These are phyloP conservation scores for Apiospora hydei DNA, from an alignment of 2,329 filamentous ascomycete species.

Conservation along the genomic window DNA sequence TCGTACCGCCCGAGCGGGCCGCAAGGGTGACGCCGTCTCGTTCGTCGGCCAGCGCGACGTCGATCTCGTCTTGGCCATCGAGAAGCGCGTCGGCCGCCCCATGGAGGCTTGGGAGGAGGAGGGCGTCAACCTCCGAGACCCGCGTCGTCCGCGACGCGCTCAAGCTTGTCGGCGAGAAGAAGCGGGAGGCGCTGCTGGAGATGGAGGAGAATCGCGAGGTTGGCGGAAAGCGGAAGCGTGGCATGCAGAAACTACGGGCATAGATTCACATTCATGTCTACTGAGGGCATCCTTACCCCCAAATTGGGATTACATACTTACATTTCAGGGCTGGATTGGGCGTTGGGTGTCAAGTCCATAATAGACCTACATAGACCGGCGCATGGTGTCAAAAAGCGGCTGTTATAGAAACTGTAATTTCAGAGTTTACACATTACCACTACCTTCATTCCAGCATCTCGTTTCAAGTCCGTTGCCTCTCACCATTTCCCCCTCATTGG, in stretches of 20 bases:
- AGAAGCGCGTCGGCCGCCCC: constrained; percentile 78
- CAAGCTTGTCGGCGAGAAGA: constrained; percentile 94
- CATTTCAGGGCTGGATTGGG: not conserved
- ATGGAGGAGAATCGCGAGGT: constrained; percentile 94
- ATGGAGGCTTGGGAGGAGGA: constrained; percentile 90
- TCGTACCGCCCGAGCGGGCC: constrained; percentile 90
- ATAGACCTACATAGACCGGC: constrained; percentile 1
- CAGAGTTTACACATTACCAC: not conserved
- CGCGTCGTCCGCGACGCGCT: constrained; percentile 84
- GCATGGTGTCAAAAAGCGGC: not conserved
- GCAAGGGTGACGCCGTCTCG: constrained; percentile 81
- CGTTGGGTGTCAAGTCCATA: not conserved
- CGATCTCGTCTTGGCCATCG: constrained; percentile 87
- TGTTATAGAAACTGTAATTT: not conserved
- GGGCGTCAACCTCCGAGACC: constrained; percentile 91
- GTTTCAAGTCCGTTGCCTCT: not conserved
- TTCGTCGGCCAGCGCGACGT: constrained; percentile 95
- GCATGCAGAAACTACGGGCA: constrained; percentile 62
- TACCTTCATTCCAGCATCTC: not conserved
- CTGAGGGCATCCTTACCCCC: not conserved
- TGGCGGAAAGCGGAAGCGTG: constrained; percentile 78
- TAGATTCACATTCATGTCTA: constrained; percentile 26
- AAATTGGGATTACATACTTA: not conserved
- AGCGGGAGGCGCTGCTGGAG: constrained; percentile 87
- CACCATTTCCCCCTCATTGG: not conserved